Conservation (phyloP, 345 rosid species). For the Bruguiera parviflora region DNA sequence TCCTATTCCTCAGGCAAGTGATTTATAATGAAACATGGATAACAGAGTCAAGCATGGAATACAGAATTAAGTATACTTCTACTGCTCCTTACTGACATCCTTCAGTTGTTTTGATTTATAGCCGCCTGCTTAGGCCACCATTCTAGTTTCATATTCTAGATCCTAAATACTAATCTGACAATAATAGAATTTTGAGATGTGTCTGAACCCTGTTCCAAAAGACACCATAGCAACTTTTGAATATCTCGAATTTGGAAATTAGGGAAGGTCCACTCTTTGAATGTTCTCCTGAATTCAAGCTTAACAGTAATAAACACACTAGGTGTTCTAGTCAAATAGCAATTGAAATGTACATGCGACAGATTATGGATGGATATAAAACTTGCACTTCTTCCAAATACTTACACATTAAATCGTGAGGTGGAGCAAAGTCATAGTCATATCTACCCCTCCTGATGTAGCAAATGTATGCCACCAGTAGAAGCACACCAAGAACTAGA, state of each 20-base stretch:
- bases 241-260: neutral
- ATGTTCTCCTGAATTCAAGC: neutral
- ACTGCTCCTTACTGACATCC: neutral
- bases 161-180: neutral
- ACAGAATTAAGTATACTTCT: neutral
- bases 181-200: neutral
- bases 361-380: neutral
- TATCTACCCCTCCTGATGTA: conserved; percentile 64
- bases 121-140: neutral
- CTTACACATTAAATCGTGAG: conserved; percentile 92
- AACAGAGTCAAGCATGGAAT: too few species aligned
- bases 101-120: neutral
- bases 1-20: too few species aligned
- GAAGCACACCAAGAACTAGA: conserved; percentile 35
- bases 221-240: neutral
- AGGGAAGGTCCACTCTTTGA: too few species aligned
- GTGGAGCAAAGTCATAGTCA: conserved; percentile 88
- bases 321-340: neutral
- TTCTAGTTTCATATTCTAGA: neutral
- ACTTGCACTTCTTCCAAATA: conserved; percentile 14
- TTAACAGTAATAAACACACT: neutral
- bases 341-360: neutral
- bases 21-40: too few species aligned
- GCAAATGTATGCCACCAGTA: conserved; percentile 48
- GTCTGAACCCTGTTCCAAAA: neutral